Percentiles rank a stretch among this genome's conserved stretches.
Evolutionary conservation across 2,329 filamentous ascomycete species (phyloP).

Genomic region (Zasmidium angulare): DNA sequence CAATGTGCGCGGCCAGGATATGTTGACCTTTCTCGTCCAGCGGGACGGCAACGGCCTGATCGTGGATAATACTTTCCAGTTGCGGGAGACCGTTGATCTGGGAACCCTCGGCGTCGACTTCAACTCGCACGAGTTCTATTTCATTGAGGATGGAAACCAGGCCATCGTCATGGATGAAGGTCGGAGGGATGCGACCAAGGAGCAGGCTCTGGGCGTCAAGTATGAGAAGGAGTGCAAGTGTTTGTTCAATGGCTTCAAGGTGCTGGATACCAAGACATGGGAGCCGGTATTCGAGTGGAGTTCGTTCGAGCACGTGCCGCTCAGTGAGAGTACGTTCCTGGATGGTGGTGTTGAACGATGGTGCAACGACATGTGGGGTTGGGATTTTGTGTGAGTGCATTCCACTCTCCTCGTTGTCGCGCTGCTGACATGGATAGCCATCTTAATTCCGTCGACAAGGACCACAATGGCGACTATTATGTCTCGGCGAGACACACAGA

Average conservation of each 20-base stretch:
- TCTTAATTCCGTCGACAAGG: conserved; percentile 36
- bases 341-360: conserved; percentile 6
- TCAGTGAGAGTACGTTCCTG: conserved; percentile 17
- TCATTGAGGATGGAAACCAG: conserved; percentile 15
- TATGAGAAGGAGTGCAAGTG: conserved; percentile 12
- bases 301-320: conserved; percentile 19
- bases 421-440: conserved; percentile 4
- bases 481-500: conserved; percentile 52
- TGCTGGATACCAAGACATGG: conserved; percentile 36
- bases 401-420: background rate
- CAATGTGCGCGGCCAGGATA: conserved; percentile 15
- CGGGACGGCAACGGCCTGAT: conserved; percentile 10
- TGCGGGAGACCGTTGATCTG: conserved; percentile 14
- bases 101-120: conserved; percentile 17
- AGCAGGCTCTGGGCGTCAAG: conserved; percentile 9
- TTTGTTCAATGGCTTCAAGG: conserved; percentile 35
- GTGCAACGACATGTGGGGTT: conserved; percentile 16
- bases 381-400: conserved; percentile 11
- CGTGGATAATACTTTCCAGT: conserved; percentile 12
- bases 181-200: conserved; percentile 7
- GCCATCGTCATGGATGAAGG: conserved; percentile 15
- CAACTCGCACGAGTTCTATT: conserved; percentile 21
- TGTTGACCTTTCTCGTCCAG: conserved; percentile 14
- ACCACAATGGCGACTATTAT: conserved; percentile 48
- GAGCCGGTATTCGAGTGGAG: conserved; percentile 38